These are phyloP conservation scores for Licmophora abbreviata DNA, from an alignment of 108 stramenopile species.

Conservation along the genomic window DNA sequence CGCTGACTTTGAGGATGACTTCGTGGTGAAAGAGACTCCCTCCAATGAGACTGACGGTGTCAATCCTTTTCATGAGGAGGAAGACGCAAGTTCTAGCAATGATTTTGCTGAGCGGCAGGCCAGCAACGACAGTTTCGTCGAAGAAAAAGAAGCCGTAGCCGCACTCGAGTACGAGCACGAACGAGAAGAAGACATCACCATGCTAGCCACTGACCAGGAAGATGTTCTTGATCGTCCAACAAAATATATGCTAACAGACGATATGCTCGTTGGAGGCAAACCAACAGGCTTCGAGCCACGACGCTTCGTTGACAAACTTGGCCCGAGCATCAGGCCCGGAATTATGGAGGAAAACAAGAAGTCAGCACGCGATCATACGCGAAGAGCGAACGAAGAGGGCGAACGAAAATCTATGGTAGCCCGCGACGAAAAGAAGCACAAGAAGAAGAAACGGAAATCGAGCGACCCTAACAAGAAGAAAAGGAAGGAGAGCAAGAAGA, in stretches of 20 bases:
- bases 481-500: conserved; percentile 3
- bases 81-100: too few species aligned
- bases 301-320: background rate
- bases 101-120: too few species aligned
- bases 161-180: too few species aligned
- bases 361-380: background rate
- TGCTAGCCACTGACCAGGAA: background rate
- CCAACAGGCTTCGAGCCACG: background rate
- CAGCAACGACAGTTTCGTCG: too few species aligned
- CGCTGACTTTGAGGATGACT: too few species aligned
- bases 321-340: background rate
- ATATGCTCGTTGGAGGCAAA: background rate
- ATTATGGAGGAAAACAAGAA: conserved; percentile 2
- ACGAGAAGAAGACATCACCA: too few species aligned
- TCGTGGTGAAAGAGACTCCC: too few species aligned
- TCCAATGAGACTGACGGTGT: too few species aligned
- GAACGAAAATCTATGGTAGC: background rate
- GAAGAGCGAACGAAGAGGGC: background rate
- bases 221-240: background rate
- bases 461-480: conserved; percentile 2
- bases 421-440: background rate
- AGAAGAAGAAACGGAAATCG: conserved; percentile 3
- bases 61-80: too few species aligned
- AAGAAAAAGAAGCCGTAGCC: too few species aligned
- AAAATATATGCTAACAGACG: background rate